Conservation (phyloP, 2,329 filamentous ascomycete genomes). For the Magnaporthiopsis rhizophila region DNA sequence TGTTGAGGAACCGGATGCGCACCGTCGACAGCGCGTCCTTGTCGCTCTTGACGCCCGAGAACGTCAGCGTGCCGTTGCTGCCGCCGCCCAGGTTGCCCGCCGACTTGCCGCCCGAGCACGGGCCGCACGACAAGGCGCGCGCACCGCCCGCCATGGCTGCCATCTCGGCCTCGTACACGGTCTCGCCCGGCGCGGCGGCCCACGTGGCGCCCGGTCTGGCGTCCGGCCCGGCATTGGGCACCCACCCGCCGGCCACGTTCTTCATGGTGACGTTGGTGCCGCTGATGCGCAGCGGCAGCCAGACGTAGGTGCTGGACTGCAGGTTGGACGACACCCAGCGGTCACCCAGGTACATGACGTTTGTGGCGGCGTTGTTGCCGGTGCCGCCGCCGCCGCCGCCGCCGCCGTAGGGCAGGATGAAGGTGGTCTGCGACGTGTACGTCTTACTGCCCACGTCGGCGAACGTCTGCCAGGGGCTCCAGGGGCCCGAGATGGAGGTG, state of each 20-base stretch:
- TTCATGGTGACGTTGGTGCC: constrained; percentile 43
- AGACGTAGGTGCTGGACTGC: constrained; percentile 50
- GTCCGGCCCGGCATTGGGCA: constrained; percentile 19
- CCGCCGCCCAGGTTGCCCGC: constrained; percentile 49
- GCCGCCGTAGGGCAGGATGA: constrained; percentile 28
- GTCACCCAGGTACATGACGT: constrained; percentile 46
- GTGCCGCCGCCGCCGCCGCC: too few species aligned
- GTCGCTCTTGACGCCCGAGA: constrained; percentile 35
- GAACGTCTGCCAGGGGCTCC: constrained; percentile 42
- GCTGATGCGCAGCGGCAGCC: constrained; percentile 51
- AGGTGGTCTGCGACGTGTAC: constrained; percentile 43
- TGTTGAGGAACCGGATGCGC: constrained; percentile 49
- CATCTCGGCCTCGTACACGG: constrained; percentile 42
- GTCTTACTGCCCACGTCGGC: constrained; percentile 36
- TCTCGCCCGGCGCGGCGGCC: constrained; percentile 37
- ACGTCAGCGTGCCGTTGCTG: constrained; percentile 34
- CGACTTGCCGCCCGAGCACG: constrained; percentile 40
- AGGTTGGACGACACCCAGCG: constrained; percentile 45
- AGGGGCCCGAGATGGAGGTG: constrained; percentile 41
- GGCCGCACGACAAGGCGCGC: constrained; percentile 36
- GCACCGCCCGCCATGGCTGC: constrained; percentile 37
- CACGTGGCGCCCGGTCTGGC: constrained; percentile 9
- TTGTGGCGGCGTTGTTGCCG: constrained; percentile 11
- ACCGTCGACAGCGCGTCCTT: constrained; percentile 39
- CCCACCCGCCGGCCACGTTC: constrained; percentile 46